These are phyloP conservation scores for Aureobasidium zeae DNA, from an alignment of 2,329 filamentous ascomycete species.

Conservation along the genomic window DNA sequence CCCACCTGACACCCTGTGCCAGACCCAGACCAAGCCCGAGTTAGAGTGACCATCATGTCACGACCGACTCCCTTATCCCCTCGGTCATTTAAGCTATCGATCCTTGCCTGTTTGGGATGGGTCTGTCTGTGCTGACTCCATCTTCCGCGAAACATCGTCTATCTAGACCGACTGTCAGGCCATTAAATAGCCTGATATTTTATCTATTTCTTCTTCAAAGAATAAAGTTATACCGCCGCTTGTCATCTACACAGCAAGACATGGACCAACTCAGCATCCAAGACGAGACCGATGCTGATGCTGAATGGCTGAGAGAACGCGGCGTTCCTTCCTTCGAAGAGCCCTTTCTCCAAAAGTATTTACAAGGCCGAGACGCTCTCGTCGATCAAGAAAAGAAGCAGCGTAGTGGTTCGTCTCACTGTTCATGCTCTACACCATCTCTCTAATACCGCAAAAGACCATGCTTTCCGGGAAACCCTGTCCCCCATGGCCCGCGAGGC, in stretches of 20 bases:
- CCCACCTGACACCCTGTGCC: conserved; percentile 11
- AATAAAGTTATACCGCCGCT: too few relatives aligned
- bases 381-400: conserved; percentile 73
- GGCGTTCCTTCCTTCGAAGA: conserved; percentile 45
- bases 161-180: not conserved
- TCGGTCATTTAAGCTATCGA: not conserved
- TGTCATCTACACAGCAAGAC: not conserved
- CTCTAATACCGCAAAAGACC: conserved; percentile 40
- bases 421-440: not conserved
- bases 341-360: conserved; percentile 73
- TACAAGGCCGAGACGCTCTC: conserved; percentile 64
- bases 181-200: too few relatives aligned
- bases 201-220: too few relatives aligned
- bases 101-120: not conserved
- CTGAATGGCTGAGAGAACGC: conserved; percentile 33
- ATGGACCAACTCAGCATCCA: conserved; percentile 11
- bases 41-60: conserved; percentile 9
- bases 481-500: conserved; percentile 72
- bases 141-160: not conserved
- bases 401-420: conserved; percentile 57
- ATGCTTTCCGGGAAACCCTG: conserved; percentile 61
- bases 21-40: not conserved
- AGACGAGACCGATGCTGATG: conserved; percentile 31
- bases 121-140: conserved; percentile 3
- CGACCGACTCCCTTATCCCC: not conserved